Evolutionary conservation across 768 basidiomycete species (phyloP).

Genomic region (Kwoniella heveanensis): DNA sequence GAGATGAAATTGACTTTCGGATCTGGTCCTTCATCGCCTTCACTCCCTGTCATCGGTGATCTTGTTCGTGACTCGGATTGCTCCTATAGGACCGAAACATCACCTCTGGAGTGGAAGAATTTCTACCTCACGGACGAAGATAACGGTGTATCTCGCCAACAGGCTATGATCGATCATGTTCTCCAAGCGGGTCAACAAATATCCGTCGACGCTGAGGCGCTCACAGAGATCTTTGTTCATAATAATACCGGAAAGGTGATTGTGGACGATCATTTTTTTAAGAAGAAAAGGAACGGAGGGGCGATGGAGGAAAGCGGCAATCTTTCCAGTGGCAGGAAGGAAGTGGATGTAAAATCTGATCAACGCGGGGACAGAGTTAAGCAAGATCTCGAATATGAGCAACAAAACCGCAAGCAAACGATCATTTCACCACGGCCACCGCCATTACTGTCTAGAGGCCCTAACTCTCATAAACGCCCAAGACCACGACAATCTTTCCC

Average conservation of each 20-base stretch:
- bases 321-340: not conserved
- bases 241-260: not conserved
- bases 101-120: not conserved
- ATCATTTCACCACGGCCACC: too few relatives aligned
- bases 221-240: slow-evolving; percentile 9
- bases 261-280: not conserved
- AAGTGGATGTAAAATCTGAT: too few relatives aligned
- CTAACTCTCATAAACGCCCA: not conserved
- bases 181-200: slow-evolving; percentile 10
- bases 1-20: too few relatives aligned
- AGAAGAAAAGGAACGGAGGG: slow-evolving; percentile 7
- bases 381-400: too few relatives aligned
- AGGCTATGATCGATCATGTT: slow-evolving; percentile 6
- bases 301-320: slow-evolving; percentile 7
- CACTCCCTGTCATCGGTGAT: too few relatives aligned
- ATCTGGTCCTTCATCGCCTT: too few relatives aligned
- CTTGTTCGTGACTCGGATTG: too few relatives aligned
- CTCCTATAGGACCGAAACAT: not conserved
- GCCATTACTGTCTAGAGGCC: too few relatives aligned
- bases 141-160: slow-evolving; percentile 1
- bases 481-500: slow-evolving; percentile 20
- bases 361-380: too few relatives aligned
- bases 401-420: too few relatives aligned
- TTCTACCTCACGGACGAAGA: slow-evolving; percentile 9
- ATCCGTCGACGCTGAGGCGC: not conserved